phyloP scores from a whole-genome alignment of 305 asterid genomes.

The Lippia alba region DNA sequence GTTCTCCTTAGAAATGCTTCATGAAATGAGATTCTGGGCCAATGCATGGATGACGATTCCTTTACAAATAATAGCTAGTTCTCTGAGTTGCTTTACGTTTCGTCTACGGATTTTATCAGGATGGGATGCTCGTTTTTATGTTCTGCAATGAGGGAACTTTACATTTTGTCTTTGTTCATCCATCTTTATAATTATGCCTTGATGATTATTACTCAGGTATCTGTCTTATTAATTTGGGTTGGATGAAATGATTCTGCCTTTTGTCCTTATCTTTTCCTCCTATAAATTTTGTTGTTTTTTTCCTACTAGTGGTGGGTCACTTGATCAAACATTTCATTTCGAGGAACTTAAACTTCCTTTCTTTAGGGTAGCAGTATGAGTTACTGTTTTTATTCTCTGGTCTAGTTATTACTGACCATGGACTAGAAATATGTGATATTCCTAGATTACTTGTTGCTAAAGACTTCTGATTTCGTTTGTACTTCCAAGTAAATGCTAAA shows the following conservation, averaged over 20 bases:
- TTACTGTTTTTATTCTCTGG: slow-evolving; percentile 13
- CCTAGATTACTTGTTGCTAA: slow-evolving; percentile 27
- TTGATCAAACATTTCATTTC: slow-evolving; percentile 23
- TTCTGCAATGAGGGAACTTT: slow-evolving; percentile 7
- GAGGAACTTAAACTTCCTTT: slow-evolving; percentile 22
- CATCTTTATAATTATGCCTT: too few relatives aligned
- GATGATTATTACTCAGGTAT: slow-evolving; percentile 10
- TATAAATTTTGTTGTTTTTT: background rate
- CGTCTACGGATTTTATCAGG: slow-evolving; percentile 1
- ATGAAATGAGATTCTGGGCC: slow-evolving; percentile 16
- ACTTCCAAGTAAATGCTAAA: slow-evolving; percentile 17
- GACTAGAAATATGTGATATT: slow-evolving; percentile 7
- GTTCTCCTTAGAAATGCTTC: slow-evolving; percentile 11
- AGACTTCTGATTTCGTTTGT: slow-evolving; percentile 17
- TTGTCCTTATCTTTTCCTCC: background rate
- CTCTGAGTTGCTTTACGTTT: slow-evolving; percentile 14
- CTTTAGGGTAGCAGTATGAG: slow-evolving; percentile 10
- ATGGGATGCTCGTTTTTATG: slow-evolving; percentile 20
- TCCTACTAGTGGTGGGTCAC: slow-evolving; percentile 21
- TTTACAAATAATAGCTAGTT: background rate
- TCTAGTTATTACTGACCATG: slow-evolving; percentile 22
- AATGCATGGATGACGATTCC: slow-evolving; percentile 8
- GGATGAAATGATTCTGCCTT: background rate
- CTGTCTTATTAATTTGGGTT: slow-evolving; percentile 18
- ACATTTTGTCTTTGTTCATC: slow-evolving; percentile 21